Evolutionary conservation across 2,329 filamentous ascomycete species (phyloP).

Genomic region (Monilinia vaccinii-corymbosi): DNA sequence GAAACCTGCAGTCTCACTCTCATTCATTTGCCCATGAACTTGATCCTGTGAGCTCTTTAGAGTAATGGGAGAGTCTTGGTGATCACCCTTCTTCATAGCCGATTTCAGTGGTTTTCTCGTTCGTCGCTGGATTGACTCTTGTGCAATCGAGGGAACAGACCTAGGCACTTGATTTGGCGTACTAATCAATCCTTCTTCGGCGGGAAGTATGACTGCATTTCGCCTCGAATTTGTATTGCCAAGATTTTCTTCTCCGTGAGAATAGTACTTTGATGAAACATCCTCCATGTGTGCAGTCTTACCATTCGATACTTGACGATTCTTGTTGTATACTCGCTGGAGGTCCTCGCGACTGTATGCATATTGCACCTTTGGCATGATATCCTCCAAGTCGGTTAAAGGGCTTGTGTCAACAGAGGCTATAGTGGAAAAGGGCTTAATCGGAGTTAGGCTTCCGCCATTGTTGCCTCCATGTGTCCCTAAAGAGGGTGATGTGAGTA

Average conservation of each 20-base stretch:
- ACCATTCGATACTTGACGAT: neutral
- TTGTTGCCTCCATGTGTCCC: neutral
- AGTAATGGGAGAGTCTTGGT: neutral
- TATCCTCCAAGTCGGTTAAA: conserved; percentile 1
- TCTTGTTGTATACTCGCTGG: conserved; percentile 1
- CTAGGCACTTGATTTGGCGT: neutral
- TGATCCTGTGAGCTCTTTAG: neutral
- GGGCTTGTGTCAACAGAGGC: conserved; percentile 3
- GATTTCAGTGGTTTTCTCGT: conserved; percentile 6
- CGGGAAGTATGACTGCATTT: neutral
- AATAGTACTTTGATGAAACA: neutral
- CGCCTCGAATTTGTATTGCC: neutral
- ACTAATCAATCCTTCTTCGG: neutral
- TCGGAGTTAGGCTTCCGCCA: neutral
- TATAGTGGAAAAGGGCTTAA: conserved; percentile 7
- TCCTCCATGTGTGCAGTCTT: neutral
- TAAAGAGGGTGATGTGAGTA: neutral
- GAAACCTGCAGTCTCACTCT: neutral
- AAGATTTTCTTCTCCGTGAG: neutral
- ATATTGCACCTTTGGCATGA: neutral
- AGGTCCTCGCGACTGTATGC: conserved; percentile 2
- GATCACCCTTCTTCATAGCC: conserved; percentile 10
- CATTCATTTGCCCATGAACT: neutral
- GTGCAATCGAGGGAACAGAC: neutral
- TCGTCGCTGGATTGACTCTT: conserved; percentile 7